Conservation (phyloP, 257 asterid species). For the Cordia subcordata region DNA sequence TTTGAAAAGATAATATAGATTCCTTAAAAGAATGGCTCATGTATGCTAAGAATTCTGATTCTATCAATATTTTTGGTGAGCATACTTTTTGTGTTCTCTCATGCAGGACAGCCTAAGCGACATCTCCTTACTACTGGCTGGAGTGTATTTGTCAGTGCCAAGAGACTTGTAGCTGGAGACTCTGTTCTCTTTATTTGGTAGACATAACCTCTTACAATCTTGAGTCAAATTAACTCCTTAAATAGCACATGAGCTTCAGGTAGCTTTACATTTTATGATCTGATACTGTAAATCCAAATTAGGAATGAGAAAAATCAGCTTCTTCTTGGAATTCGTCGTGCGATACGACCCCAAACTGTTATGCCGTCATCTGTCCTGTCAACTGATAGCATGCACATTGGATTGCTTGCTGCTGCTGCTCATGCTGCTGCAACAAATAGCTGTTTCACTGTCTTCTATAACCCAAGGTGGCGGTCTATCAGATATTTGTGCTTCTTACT, state of each 20-base stretch:
- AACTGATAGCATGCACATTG: slow-evolving; percentile 98
- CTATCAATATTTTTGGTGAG: too few relatives aligned
- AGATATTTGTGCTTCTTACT: not conserved
- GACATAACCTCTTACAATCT: slow-evolving; percentile 6
- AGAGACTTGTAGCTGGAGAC: slow-evolving; percentile 55
- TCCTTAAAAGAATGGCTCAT: too few relatives aligned
- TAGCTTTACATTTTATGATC: slow-evolving; percentile 3
- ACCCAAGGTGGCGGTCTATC: slow-evolving; percentile 57
- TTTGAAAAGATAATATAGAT: too few relatives aligned
- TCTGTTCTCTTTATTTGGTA: slow-evolving; percentile 62
- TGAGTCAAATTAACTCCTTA: not conserved
- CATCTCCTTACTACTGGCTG: slow-evolving; percentile 58
- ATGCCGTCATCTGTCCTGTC: slow-evolving; percentile 99
- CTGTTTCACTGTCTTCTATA: slow-evolving; percentile 89
- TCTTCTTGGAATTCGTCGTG: slow-evolving; percentile 89
- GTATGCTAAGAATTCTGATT: too few relatives aligned
- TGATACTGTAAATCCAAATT: slow-evolving; percentile 7
- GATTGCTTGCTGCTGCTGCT: slow-evolving; percentile 98
- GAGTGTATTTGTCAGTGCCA: slow-evolving; percentile 59
- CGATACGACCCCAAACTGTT: slow-evolving; percentile 88
- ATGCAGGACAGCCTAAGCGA: slow-evolving; percentile 54
- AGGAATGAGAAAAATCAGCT: slow-evolving; percentile 98
- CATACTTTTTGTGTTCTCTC: not conserved
- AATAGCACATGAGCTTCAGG: not conserved
- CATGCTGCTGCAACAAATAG: slow-evolving; percentile 98